phyloP scores from a whole-genome alignment of 2,329 filamentous ascomycete genomes.

The Penicillium sp. region DNA sequence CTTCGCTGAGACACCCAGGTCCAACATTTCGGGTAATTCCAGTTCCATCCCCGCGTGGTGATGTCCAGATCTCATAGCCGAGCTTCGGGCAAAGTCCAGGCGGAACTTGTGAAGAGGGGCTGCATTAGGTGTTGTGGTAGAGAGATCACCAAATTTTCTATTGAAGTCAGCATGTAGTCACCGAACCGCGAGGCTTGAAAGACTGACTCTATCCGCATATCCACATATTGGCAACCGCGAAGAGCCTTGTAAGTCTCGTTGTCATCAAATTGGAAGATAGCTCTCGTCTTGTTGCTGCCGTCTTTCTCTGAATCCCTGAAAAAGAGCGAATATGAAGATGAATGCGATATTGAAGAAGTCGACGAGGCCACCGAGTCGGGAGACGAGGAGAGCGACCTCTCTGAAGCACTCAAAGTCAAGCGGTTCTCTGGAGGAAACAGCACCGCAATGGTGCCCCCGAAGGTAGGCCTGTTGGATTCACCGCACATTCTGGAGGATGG shows the following conservation, averaged over 20 bases:
- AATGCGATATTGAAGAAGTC: slow-evolving; percentile 14
- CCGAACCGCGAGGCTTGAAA: neutral
- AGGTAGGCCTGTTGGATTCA: slow-evolving; percentile 50
- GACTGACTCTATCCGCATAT: slow-evolving; percentile 39
- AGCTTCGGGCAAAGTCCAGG: slow-evolving; percentile 18
- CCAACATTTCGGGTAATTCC: slow-evolving; percentile 32
- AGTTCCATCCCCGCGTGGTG: slow-evolving; percentile 25
- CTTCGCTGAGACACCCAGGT: slow-evolving; percentile 36
- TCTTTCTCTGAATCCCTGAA: slow-evolving; percentile 25
- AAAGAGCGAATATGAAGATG: slow-evolving; percentile 34
- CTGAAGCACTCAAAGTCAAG: slow-evolving; percentile 1
- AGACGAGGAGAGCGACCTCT: slow-evolving; percentile 21
- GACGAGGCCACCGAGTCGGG: slow-evolving; percentile 22
- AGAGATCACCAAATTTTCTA: slow-evolving; percentile 29
- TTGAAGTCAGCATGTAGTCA: neutral
- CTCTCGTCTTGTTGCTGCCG: slow-evolving; percentile 19
- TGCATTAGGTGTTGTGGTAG: slow-evolving; percentile 7
- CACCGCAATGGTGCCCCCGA: slow-evolving; percentile 37
- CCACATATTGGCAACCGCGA: slow-evolving; percentile 20
- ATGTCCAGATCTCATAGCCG: neutral
- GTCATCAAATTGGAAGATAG: slow-evolving; percentile 32
- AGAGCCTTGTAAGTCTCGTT: slow-evolving; percentile 23
- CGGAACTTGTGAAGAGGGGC: slow-evolving; percentile 32
- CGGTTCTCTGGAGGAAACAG: slow-evolving; percentile 27
- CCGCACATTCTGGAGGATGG: slow-evolving; percentile 49